These are phyloP conservation scores for Penicillium taxi DNA, from an alignment of 495 filamentous ascomycete genomes.

Conservation along the genomic window DNA sequence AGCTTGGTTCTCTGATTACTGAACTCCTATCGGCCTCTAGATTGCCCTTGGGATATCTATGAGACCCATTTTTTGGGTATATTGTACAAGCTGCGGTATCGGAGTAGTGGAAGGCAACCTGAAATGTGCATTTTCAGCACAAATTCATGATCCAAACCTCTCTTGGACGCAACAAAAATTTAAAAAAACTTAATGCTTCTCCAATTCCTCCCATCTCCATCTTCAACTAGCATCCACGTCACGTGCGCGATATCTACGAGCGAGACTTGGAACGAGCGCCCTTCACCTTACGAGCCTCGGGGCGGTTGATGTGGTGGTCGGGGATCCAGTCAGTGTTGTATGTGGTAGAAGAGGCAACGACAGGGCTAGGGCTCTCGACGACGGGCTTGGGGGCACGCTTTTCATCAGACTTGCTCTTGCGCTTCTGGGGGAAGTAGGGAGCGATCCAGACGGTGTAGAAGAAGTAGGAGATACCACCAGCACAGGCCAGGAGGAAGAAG, in stretches of 20 bases:
- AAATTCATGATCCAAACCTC: not conserved
- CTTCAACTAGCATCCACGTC: not conserved
- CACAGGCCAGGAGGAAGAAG: constrained; percentile 73
- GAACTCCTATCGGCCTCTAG: constrained; percentile 4
- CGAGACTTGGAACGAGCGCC: constrained; percentile 54
- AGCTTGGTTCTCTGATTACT: constrained; percentile 10
- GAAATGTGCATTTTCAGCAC: constrained; percentile 28
- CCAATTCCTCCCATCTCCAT: constrained; percentile 1
- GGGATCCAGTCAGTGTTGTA: constrained; percentile 98
- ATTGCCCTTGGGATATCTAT: constrained; percentile 1
- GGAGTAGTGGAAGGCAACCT: constrained; percentile 6
- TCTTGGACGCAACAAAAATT: constrained; percentile 4
- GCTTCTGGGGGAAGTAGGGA: constrained; percentile 90
- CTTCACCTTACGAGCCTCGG: constrained; percentile 71
- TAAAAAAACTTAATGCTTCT: constrained; percentile 5
- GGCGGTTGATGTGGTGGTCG: constrained; percentile 79
- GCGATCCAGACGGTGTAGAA: constrained; percentile 98
- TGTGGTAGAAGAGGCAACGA: constrained; percentile 59
- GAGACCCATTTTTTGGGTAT: constrained; percentile 3
- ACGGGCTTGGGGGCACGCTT: constrained; percentile 52
- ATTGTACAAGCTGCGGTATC: constrained; percentile 30
- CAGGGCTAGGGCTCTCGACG: constrained; percentile 56
- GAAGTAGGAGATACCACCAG: constrained; percentile 79
- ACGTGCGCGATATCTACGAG: constrained; percentile 15
- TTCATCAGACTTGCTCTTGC: constrained; percentile 55